Evolutionary conservation across 2,329 filamentous ascomycete species (phyloP), one percentile per base, ranked within the genome.

Genomic region (Byssothecium circinans): DNA sequence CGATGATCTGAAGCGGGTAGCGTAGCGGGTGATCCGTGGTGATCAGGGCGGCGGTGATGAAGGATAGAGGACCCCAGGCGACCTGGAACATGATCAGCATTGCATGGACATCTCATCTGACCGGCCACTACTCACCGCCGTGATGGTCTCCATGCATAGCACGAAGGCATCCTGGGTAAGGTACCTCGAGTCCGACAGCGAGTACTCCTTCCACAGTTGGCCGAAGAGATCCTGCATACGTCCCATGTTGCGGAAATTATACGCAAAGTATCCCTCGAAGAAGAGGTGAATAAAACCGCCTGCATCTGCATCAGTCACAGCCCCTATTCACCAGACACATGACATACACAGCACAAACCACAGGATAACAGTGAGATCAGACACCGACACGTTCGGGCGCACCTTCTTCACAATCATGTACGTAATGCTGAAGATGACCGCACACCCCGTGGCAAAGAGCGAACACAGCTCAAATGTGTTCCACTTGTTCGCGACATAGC

Each of bases 131-230:
- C 84, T 62, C 73, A 91, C 87, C 34, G 84, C 84, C 1, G 91
- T 95, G 53, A 95, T 83, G 15, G 81, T 83, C 77, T 96, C 91
- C 70, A 95, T 86, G 68, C 88, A 91, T n/a, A 95, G 76, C 58
- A 94, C 90, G 61, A 95, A 91, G 1, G 86, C 80, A 27, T 69
- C 88, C 15, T 85, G 84, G 2, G 86, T 91, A 58, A 96, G 75
- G 65, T 96, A 96, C 35, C 91, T 81, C 45, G 90, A 95, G 73
- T 96, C 91, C 2, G 88, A 91, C 27, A 91, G 79, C 2, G 88
- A 81, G 68, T 96, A 96, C 71, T 96, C 91, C 67, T 96, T 96
- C 91, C 91, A 96, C 36, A 95, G 77, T 74, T 96, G 89, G 2
- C 86, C 89, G 47, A 91, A 86, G 7, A 94, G 73, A 45, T 85